Percentiles rank a stretch among this genome's conserved stretches.
phyloP scores from a whole-genome alignment of 306 rosid genomes.

The Casuarina cunninghamiana region DNA sequence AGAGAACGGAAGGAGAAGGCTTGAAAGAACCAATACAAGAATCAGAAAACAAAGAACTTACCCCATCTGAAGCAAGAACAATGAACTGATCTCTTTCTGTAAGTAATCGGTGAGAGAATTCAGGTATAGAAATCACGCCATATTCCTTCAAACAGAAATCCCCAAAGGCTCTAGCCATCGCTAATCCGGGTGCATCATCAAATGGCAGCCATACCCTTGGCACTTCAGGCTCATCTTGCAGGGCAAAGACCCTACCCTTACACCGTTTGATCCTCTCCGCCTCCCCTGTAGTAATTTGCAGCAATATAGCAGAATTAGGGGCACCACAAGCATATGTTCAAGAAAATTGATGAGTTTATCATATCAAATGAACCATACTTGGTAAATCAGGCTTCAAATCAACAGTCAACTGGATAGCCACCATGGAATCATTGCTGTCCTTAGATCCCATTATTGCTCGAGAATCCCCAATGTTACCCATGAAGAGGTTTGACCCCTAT shows the following conservation, averaged over 20 bases:
- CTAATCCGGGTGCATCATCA: conserved; percentile 96
- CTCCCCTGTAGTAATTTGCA: conserved; percentile 54
- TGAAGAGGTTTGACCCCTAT: conserved; percentile 83
- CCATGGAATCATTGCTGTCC: conserved; percentile 57
- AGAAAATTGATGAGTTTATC: neutral
- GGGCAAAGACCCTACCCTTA: conserved; percentile 90
- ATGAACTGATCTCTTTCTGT: conserved; percentile 83
- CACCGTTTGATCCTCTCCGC: conserved; percentile 90
- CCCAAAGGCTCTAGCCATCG: conserved; percentile 99
- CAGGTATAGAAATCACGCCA: conserved; percentile 94
- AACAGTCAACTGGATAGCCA: conserved; percentile 79
- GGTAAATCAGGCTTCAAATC: conserved; percentile 98
- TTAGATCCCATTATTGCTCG: conserved; percentile 93
- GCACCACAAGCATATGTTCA: conserved; percentile 19
- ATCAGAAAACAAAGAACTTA: conserved; percentile 31
- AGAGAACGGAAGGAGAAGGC: neutral
- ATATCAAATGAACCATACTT: conserved; percentile 41
- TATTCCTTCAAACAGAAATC: conserved; percentile 96
- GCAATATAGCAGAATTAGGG: conserved; percentile 10
- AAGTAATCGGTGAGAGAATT: conserved; percentile 67
- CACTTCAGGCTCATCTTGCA: conserved; percentile 98
- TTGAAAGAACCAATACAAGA: conserved; percentile 1
- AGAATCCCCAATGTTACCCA: conserved; percentile 89
- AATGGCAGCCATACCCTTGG: conserved; percentile 90
- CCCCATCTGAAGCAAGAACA: conserved; percentile 98